A percentile compares a stretch with the other conserved stretches of the same genome.
Evolutionary conservation across 768 basidiomycete species (phyloP).

Genomic region (Boletus subparvulus): DNA sequence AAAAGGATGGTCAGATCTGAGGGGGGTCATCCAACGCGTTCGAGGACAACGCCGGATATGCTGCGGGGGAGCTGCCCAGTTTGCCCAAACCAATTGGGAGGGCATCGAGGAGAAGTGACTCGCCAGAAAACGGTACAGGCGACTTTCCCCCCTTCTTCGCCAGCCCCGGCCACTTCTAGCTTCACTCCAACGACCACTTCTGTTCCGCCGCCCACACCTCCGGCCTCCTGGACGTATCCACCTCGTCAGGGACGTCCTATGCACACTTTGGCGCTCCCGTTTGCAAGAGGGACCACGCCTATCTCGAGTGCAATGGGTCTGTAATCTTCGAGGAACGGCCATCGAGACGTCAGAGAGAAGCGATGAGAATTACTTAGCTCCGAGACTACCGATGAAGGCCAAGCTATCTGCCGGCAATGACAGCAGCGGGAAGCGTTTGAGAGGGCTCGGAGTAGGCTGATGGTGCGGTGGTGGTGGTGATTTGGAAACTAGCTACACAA

Average conservation of each 20-base stretch:
- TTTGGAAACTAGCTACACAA: too few species aligned
- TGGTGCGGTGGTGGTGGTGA: too few species aligned
- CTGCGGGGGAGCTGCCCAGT: constrained; percentile 66
- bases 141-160: constrained; percentile 53
- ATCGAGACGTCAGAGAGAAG: constrained; percentile 69
- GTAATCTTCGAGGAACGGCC: constrained; percentile 72
- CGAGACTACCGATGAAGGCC: too few species aligned
- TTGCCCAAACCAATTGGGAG: too few species aligned
- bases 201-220: constrained; percentile 74
- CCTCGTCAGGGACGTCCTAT: constrained; percentile 68
- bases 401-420: too few species aligned
- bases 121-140: constrained; percentile 77
- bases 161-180: constrained; percentile 65
- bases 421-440: too few species aligned
- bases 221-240: constrained; percentile 72
- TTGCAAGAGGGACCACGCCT: constrained; percentile 77
- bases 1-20: constrained; percentile 67
- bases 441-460: too few species aligned
- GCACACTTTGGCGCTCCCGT: constrained; percentile 76
- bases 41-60: constrained; percentile 68
- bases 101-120: constrained; percentile 26
- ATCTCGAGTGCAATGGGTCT: constrained; percentile 73
- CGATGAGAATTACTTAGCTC: constrained; percentile 34
- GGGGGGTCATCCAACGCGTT: constrained; percentile 69
- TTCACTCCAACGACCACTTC: constrained; percentile 78